Conservation (phyloP, 305 asterid genomes). For the Fraxinus ornus region DNA sequence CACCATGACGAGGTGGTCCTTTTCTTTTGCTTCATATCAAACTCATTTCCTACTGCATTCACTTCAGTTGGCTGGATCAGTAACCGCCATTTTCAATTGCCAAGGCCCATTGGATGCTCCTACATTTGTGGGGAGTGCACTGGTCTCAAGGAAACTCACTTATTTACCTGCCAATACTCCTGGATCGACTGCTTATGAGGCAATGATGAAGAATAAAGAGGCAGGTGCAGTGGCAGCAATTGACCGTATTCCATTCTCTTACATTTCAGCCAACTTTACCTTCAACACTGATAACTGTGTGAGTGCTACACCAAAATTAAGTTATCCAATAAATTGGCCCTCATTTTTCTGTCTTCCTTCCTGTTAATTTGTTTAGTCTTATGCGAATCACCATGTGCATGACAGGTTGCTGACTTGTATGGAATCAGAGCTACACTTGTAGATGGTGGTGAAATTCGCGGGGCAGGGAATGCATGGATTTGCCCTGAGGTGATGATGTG, state of each 20-base stretch:
- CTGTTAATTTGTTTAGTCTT: slow-evolving; percentile 15
- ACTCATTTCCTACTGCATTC: slow-evolving; percentile 27
- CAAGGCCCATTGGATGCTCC: slow-evolving; percentile 99
- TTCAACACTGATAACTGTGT: slow-evolving; percentile 98
- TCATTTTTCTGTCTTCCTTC: slow-evolving; percentile 5
- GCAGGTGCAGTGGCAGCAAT: slow-evolving; percentile 99
- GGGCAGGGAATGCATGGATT: slow-evolving; percentile 99
- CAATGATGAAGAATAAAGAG: slow-evolving; percentile 80
- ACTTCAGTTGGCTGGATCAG: slow-evolving; percentile 94
- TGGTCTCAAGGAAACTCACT: slow-evolving; percentile 85
- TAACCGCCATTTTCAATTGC: slow-evolving; percentile 94
- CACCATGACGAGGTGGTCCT: slow-evolving; percentile 19
- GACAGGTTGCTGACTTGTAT: slow-evolving; percentile 96
- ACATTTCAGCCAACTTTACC: slow-evolving; percentile 94
- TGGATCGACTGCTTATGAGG: slow-evolving; percentile 83
- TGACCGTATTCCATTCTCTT: slow-evolving; percentile 90
- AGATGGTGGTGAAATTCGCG: slow-evolving; percentile 99
- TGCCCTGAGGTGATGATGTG: slow-evolving; percentile 84
- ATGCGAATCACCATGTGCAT: slow-evolving; percentile 24
- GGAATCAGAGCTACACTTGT: slow-evolving; percentile 97
- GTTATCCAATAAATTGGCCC: not conserved
- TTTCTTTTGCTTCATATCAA: slow-evolving; percentile 13
- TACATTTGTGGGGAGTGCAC: slow-evolving; percentile 92
- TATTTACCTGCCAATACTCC: slow-evolving; percentile 63
- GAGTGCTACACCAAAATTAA: slow-evolving; percentile 36